These are phyloP conservation scores for Aureobasidium sp. DNA, from an alignment of 2,329 filamentous ascomycete genomes.

Conservation along the genomic window DNA sequence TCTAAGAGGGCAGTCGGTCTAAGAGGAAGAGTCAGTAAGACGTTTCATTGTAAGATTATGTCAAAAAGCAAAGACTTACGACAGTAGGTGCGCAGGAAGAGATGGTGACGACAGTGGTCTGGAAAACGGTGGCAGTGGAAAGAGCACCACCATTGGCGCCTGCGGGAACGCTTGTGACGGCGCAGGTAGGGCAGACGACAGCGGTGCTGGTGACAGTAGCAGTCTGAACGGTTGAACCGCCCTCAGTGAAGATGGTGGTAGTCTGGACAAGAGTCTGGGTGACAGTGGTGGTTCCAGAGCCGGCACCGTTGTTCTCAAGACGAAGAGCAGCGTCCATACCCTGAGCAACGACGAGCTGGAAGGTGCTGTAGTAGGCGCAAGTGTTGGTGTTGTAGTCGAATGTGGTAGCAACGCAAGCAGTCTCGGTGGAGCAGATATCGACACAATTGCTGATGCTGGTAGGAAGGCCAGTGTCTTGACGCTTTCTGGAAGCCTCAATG, in stretches of 20 bases:
- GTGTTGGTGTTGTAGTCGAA: background rate
- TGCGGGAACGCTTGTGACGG: background rate
- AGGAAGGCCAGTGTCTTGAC: constrained; percentile 2
- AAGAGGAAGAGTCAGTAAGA: background rate
- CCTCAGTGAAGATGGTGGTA: constrained; percentile 22
- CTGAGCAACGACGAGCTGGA: background rate
- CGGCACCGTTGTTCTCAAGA: background rate
- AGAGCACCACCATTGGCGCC: background rate
- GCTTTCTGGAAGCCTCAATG: constrained; percentile 5
- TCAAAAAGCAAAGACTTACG: background rate
- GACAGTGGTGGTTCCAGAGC: background rate
- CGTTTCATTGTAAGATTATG: background rate
- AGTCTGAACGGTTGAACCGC: constrained; percentile 16
- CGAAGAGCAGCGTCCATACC: constrained; percentile 8
- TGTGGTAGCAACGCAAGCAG: constrained; percentile 4
- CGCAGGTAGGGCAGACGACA: background rate
- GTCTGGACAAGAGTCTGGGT: background rate
- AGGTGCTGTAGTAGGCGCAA: constrained; percentile 11
- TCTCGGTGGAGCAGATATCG: constrained; percentile 6
- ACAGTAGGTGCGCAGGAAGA: constrained; percentile 15
- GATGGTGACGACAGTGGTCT: constrained; percentile 16
- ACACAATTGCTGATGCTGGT: constrained; percentile 8
- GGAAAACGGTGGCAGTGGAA: constrained; percentile 11
- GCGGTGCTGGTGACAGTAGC: background rate
- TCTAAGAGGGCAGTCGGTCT: constrained; percentile 13